These are phyloP conservation scores for Thymus mandschuricus DNA, from an alignment of 257 asterid species.

Conservation along the genomic window DNA sequence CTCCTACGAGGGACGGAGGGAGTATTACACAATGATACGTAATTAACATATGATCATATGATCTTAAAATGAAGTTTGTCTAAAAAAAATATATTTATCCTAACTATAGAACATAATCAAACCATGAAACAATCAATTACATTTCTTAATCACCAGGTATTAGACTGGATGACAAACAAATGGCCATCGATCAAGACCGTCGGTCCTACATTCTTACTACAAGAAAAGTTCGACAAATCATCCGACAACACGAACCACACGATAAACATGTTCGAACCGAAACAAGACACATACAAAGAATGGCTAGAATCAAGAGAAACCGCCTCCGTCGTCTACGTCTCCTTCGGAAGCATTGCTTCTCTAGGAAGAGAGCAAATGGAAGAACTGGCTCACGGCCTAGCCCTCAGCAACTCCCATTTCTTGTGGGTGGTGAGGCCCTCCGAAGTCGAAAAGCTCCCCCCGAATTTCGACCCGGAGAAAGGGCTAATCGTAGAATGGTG, in stretches of 20 bases:
- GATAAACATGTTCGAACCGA: background rate
- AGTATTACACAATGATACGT: too few relatives aligned
- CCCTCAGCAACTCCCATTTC: constrained; percentile 27
- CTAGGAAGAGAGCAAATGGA: constrained; percentile 39
- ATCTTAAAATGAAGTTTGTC: too few relatives aligned
- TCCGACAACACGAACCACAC: constrained; percentile 29
- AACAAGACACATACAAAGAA: constrained; percentile 24
- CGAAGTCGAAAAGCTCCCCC: constrained; percentile 43
- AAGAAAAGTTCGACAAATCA: constrained; percentile 25
- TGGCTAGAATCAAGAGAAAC: constrained; percentile 38
- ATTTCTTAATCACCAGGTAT: constrained; percentile 5
- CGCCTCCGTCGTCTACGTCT: constrained; percentile 34
- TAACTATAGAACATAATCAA: too few relatives aligned
- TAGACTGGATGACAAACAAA: constrained; percentile 37
- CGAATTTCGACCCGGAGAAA: constrained; percentile 21
- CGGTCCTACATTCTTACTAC: constrained; percentile 37
- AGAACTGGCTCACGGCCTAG: constrained; percentile 42
- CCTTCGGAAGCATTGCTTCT: constrained; percentile 42
- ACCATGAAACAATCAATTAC: too few relatives aligned
- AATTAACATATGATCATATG: too few relatives aligned
- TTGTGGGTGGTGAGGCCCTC: constrained; percentile 49
- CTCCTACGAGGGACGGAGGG: too few relatives aligned
- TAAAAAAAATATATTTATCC: too few relatives aligned
- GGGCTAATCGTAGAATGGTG: constrained; percentile 52
- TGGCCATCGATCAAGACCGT: constrained; percentile 30